Evolutionary conservation across 2,329 filamentous ascomycete genomes (phyloP), one percentile per base, ranked within the genome.

Genomic region (Cyanodermella asteris): DNA sequence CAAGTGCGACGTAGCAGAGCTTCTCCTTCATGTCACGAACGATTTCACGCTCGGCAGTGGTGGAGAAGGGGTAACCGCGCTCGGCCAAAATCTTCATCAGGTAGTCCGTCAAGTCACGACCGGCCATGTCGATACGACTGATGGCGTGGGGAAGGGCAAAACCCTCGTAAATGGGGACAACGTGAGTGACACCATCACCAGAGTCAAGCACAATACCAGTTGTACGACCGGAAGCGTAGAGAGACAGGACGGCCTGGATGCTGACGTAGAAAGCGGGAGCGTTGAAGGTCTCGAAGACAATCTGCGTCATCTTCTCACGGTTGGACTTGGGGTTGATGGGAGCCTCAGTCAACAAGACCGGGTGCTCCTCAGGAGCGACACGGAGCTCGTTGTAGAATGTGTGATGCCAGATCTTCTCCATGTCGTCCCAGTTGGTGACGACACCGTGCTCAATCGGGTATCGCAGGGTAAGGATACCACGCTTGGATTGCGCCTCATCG

Each of bases 401-500:
- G 78, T 97, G 87, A 61, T 97, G 87, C 87, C 87, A 97, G 48
- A 97, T 94, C 75, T 94, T 94, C 70, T 94, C 87, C 87, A 94
- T 94, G 60, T 94, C 87, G 58, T 97, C 87, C 87, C 87, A 97
- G 78, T 94, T 94, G 64, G 87, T 97, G 54, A 97, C 87, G 49
- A 97, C 87, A 87, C 87, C 87, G 73, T 97, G 87, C 72, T 97
- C 87, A 56, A 97, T 97, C 53, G 87, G 87, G 64, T 97, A 97
- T 67, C 87, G 75, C 55, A 97, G 72, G 38, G 84, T 94, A 46
- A 97, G 72, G 64, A 97, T 94, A 91, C 87, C 87, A 87, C 87
- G 84, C 82, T 97, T 97, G 55, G 87, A 97, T 69, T 97, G 87
- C 63, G 87, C 87, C 70, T 97, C 87, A 64, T 97, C 87, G 70